Evolutionary conservation across 495 filamentous ascomycete genomes (phyloP), one percentile per base, ranked within the genome.

Genomic region (Diplogelasinospora grovesii): DNA sequence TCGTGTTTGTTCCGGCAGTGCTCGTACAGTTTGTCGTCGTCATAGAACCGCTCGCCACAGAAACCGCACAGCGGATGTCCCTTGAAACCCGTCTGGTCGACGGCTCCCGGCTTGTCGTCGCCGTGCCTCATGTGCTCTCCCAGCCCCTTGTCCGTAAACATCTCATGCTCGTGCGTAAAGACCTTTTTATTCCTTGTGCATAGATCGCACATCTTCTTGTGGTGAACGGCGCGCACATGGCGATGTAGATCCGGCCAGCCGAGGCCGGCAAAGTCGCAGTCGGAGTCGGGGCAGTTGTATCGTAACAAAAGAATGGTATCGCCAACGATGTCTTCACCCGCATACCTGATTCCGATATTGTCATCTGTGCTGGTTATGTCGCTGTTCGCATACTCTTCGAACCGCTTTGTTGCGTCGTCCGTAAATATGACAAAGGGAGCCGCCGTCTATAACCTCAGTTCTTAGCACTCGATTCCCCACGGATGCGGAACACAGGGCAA

Each of bases 101-200:
- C 69, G 0, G 88, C 83, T 32, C 93, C 92, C 18, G 92, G 92
- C 32, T 83, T 81, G 53, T 96, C 85, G 52, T 99, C 93, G 27
- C 93, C 93, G 42, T 82, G 77, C 47, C 77, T 82, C 73, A 97
- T 89, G 55, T 99, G 92, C 48, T 79, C 86, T 35, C 79, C 77
- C 26, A 97, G 64, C 49, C 89, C 85, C 36, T 79, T 73, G n/a
- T 70, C 64, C 4, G 85, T 84, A 54, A 95, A 96, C n/a, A 99
- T 71, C 16, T 86, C 86, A 54, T 99, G 92, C 63, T 99, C 92
- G 59, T 97, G 93, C 0, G 92, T 95, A 48, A 99, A 99, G 25
- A 95, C 89, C 48, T 95, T 95, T 68, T 99, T 97, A 63, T 95
- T 85, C 25, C 86, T 66, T 1, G 88, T 90, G 60, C 92, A 99